Evolutionary conservation across 2,329 filamentous ascomycete species (phyloP), one percentile per base, ranked within the genome.

Genomic region (Tolypocladium guangdongense): DNA sequence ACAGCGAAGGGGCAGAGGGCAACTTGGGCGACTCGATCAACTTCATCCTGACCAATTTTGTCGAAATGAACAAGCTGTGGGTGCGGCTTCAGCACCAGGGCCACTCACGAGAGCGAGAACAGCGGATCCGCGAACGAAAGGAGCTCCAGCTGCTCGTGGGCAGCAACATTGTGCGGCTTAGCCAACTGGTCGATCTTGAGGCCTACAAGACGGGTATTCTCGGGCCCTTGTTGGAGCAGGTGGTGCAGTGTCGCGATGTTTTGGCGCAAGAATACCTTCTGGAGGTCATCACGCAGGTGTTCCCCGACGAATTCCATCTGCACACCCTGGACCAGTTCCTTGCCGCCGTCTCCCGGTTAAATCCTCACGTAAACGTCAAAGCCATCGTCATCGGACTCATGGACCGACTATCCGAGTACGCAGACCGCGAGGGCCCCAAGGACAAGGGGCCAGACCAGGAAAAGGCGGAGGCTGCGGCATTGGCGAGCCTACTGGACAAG

Each of bases 31-130:
- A 99, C 72, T 96, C 91, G 37, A 96, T 99, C 73, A 96, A 90
- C 74, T 99, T 99, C 67, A 87, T 97, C 53, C 75, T 99, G 65
- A 99, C 93, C 56, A 99, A 99, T 65, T 99, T 99, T 66, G 93
- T 99, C 62, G 93, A 99, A 73, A 99, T 99, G 93, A 99, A 99
- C 74, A 99, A 99, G 78, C 79, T 99, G 36, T 99, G 93, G 93
- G 93, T 99, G 58, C 86, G 93, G 45, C 75, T 97, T 65, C 93
- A 99, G 69, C 93, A 99, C 69, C 93, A 99, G 68, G 93, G 93
- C 30, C 93, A 96, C 67, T 99, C 93, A 39, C 82, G 92, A 63
- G 93, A 99, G 71, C 80, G 93, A 51, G 93, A 99, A 58, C 86
- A 95, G 73, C 81, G 93, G 62, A 96, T 90, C 54, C 90, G 93